These are phyloP conservation scores for Pythium oligandrum DNA, from an alignment of 352 stramenopile genomes.

Conservation along the genomic window DNA sequence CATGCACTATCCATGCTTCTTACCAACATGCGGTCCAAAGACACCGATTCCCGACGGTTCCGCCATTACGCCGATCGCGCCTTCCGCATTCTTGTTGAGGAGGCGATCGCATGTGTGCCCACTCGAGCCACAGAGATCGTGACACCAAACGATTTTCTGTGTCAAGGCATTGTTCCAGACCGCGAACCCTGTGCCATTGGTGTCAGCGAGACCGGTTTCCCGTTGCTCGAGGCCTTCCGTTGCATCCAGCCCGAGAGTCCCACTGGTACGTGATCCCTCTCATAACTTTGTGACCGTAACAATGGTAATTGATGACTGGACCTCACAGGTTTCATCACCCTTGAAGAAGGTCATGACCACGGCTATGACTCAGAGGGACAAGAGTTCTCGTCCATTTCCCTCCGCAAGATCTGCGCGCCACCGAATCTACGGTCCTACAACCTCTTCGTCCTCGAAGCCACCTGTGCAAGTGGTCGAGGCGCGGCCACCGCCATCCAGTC, in stretches of 20 bases:
- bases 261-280: constrained; percentile 7
- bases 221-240: constrained; percentile 24
- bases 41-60: constrained; percentile 10
- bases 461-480: constrained; percentile 13
- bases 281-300: no score
- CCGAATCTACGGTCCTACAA: constrained; percentile 17
- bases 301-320: background rate
- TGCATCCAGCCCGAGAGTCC: constrained; percentile 19
- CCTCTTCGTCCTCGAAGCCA: constrained; percentile 29
- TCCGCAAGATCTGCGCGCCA: constrained; percentile 21
- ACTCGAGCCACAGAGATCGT: constrained; percentile 13
- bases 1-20: constrained; percentile 16
- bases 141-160: constrained; percentile 4
- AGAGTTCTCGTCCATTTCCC: background rate
- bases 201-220: constrained; percentile 19
- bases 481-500: constrained; percentile 26
- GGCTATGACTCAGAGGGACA: background rate
- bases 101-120: constrained; percentile 20
- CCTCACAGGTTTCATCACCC: constrained; percentile 20
- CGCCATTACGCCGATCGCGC: constrained; percentile 13
- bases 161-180: constrained; percentile 8
- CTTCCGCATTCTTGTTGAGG: constrained; percentile 25
- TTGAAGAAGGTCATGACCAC: constrained; percentile 11
- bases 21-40: constrained; percentile 13
- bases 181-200: constrained; percentile 14